Conservation (phyloP, 2,329 filamentous ascomycete genomes). For the Beauveria bassiana region DNA sequence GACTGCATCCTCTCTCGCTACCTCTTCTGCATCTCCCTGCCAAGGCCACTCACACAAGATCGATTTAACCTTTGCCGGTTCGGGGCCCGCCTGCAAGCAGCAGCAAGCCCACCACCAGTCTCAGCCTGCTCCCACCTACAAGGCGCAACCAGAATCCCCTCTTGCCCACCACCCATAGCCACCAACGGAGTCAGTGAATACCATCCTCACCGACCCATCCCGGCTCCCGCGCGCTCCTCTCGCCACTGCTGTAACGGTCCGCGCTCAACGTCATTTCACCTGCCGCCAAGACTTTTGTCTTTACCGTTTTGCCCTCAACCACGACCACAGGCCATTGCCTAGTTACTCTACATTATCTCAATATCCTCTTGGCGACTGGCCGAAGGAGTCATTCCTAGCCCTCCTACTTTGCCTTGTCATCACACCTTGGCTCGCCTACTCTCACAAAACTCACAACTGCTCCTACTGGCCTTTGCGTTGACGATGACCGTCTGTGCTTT, state of each 20-base stretch:
- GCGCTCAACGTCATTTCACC: constrained; percentile 1
- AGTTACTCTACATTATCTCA: not conserved
- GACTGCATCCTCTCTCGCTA: not conserved
- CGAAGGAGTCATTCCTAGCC: not conserved
- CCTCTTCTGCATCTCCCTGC: not conserved
- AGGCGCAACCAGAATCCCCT: constrained; percentile 1
- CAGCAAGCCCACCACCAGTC: not conserved
- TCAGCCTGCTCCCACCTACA: not conserved
- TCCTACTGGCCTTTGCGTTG: constrained; percentile 11
- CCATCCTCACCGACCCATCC: not conserved
- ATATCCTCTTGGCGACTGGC: not conserved
- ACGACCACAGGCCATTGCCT: not conserved
- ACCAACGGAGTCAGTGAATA: not conserved
- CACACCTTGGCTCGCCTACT: not conserved
- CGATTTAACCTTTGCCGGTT: constrained; percentile 1
- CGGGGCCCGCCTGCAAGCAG: constrained; percentile 2
- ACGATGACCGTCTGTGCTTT: constrained; percentile 27
- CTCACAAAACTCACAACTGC: not conserved
- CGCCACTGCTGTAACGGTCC: not conserved
- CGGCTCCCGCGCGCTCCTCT: not conserved
- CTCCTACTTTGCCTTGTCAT: not conserved
- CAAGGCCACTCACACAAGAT: constrained; percentile 6
- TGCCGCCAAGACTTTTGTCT: not conserved
- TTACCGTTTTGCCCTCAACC: not conserved
- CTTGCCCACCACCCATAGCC: constrained; percentile 3